A percentile compares a stretch with the other conserved stretches of the same genome.
Evolutionary conservation across 345 rosid species (phyloP).

Genomic region (Brassica cretica): DNA sequence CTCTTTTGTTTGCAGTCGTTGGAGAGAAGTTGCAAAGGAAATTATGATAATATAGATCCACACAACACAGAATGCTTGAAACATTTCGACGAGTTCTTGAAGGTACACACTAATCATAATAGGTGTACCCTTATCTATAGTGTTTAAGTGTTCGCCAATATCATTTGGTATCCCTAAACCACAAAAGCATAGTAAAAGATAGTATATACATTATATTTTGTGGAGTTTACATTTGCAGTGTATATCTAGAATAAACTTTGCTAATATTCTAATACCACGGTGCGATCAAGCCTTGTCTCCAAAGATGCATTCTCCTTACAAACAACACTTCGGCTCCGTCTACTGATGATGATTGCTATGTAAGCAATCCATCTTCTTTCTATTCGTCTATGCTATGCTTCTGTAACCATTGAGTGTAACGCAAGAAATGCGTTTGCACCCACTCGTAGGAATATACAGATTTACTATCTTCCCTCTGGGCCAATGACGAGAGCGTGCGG

Average conservation of each 20-base stretch:
- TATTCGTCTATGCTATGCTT: background rate
- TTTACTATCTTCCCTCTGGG: background rate
- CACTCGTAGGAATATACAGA: background rate
- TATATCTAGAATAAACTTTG: background rate
- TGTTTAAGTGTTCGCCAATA: background rate
- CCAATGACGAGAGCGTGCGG: background rate
- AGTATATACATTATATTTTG: background rate
- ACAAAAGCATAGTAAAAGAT: background rate
- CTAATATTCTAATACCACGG: background rate
- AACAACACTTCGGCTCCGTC: background rate
- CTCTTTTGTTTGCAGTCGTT: constrained; percentile 1
- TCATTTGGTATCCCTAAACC: background rate
- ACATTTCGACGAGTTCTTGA: background rate
- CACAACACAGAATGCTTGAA: constrained; percentile 6
- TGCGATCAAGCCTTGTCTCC: background rate
- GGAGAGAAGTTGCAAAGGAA: background rate
- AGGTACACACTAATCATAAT: background rate
- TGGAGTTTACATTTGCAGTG: constrained; percentile 5
- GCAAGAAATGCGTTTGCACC: background rate
- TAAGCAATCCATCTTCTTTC: background rate
- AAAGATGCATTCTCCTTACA: background rate
- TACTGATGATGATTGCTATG: background rate
- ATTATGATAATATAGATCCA: background rate
- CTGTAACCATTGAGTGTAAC: background rate
- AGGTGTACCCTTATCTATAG: background rate